Evolutionary conservation across 257 asterid species (phyloP), one percentile per base, ranked within the genome.

Genomic region (Capsicum baccatum): DNA sequence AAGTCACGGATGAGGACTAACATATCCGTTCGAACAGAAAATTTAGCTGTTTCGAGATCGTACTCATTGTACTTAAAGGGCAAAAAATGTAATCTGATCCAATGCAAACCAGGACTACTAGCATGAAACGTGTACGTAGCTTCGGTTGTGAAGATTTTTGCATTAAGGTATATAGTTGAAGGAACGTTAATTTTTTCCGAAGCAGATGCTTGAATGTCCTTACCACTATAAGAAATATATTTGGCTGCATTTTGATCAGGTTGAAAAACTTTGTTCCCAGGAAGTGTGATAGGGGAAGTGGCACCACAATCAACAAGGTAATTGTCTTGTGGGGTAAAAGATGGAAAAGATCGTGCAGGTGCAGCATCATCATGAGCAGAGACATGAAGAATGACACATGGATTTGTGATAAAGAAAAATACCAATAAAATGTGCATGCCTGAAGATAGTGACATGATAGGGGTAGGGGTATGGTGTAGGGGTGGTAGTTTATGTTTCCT

Each of bases 1-100:
- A 88, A 87, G 2, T 83, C 90, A 16, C 89, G 89, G 1, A 90
- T 69, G 42, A 92, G 58, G 8, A 89, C 92, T 8, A 91, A 86
- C 26, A 13, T 11, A 33, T 78, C 86, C 2, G 95, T 91, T 4
- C 17, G 47, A 21, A 89, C 94, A 73, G 86, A 84, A 37, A 92
- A 91, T 12, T 81, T 85, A 1, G 91, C 55, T 12, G 69, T 11
- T 64, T 37, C 42, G 55, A 83, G 86, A 58, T 74, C 81, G 10
- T 39, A 83, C 9, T 59, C 86, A 12, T 58, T 11, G 79, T 21
- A 37, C 9, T 60, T 57, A 10, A 83, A 9, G 12, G 86, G 83
- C 5, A 44, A 60, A 6, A 83, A 74, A 62, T 83, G 83, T 66
- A 83, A 56, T n/a, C 86, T 79, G 44, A 83, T 59, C 83, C 83